Evolutionary conservation across 1,139 yeast genomes (phyloP), one percentile per base, ranked within the genome.

Genomic region (Wickerhamomyces sp.): DNA sequence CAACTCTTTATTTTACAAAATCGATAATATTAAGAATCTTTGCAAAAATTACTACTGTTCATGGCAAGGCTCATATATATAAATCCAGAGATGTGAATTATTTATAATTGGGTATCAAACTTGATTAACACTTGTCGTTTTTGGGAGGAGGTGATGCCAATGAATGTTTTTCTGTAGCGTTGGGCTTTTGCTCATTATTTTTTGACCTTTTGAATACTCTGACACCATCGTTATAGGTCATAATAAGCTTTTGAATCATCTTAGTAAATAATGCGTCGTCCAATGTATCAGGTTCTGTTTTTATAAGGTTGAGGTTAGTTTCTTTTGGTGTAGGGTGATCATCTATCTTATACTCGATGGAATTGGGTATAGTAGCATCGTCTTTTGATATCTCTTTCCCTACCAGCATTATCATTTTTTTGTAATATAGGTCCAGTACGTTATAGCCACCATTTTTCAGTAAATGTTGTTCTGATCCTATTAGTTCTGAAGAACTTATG

Each of bases 321-420:
- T 15, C 9, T 12, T 16, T 8, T 7, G 29, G 17, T 4, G 12
- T 14, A 6, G 29, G 17, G 17, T 9, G 6, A 5, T 27, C 17
- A 27, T 27, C 29, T 14, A 27, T 27, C 12, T 14, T 6, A 15
- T 27, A 27, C 7, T 9, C 7, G 6, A 13, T 12, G 5, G 29
- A 15, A 14, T 13, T 10, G n/a, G 17, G 5, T 5, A 27, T 14
- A 5, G 29, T 6, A n/a, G 19, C 21, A 19, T 45, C 48, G 21
- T 63, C 54, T 19, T 36, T 14, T 2, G 27, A 13, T 2, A 27
- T 19, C 12, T 47, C 43, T 15, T 38, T 37, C 2, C 90, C 92
- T 60, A 81, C 80, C 30, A 82, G 58, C 31, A 70, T 74, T 21
- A 82, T 70, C 68, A 83, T 76, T 49, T 78, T 81, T 29, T 61